Conservation (phyloP, 202 grass and related monocot genomes). For the Tripidium arundinaceum region DNA sequence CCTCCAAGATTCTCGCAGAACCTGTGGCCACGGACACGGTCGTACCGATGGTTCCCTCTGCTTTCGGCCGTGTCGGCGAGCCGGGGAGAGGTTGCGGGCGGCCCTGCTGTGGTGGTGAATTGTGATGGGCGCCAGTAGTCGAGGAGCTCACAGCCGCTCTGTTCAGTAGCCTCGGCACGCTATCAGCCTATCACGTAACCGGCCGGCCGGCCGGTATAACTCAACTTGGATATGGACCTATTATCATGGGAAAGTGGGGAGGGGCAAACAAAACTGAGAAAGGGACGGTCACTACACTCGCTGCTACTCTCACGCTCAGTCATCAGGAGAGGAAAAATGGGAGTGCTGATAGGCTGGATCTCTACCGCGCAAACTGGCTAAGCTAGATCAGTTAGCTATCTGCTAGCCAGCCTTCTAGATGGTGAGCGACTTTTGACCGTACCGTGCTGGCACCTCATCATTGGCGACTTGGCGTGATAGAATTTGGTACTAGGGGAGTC, state of each 20-base stretch:
- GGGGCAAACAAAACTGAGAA: neutral
- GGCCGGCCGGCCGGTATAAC: slow-evolving; percentile 35
- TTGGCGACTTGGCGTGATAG: neutral
- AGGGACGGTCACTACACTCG: slow-evolving; percentile 10
- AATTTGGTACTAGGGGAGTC: too few relatives aligned
- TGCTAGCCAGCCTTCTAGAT: slow-evolving; percentile 33
- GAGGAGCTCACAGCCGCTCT: too few relatives aligned
- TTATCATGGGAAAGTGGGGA: neutral
- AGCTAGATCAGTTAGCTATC: neutral
- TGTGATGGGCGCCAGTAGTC: too few relatives aligned
- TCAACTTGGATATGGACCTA: slow-evolving; percentile 27
- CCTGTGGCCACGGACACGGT: slow-evolving; percentile 15
- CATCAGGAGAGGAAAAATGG: slow-evolving; percentile 16
- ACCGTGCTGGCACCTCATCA: neutral
- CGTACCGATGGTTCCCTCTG: neutral
- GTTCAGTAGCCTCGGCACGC: too few relatives aligned
- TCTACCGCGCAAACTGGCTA: neutral
- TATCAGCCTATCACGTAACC: neutral
- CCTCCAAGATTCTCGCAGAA: slow-evolving; percentile 24
- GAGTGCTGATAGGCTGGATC: neutral
- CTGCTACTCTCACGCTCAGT: neutral
- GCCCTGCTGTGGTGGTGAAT: too few relatives aligned
- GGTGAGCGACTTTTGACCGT: neutral
- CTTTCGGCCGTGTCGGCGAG: slow-evolving; percentile 40
- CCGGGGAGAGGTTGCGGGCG: too few relatives aligned